These are phyloP conservation scores for Mycena venus DNA, from an alignment of 768 basidiomycete species.

Conservation along the genomic window DNA sequence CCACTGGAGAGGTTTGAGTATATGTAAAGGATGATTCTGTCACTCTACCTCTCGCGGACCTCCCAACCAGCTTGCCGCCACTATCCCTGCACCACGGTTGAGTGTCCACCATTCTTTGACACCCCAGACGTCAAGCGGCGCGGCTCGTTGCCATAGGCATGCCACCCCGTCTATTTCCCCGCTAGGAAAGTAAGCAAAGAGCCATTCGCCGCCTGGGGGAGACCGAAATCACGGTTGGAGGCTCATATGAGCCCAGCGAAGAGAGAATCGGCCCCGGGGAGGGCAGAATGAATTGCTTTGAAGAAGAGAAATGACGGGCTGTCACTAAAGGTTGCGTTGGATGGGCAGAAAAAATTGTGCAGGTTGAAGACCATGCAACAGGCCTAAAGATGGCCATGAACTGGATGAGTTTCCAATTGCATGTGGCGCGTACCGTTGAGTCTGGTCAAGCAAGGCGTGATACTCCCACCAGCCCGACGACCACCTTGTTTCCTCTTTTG, in stretches of 20 bases:
- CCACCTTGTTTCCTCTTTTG: conserved; percentile 66
- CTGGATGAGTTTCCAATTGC: conserved; percentile 5
- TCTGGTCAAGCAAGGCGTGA: conserved; percentile 69
- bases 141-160: conserved; percentile 75
- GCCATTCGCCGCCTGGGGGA: conserved; percentile 70
- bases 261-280: conserved; percentile 65
- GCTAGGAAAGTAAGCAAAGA: conserved; percentile 84
- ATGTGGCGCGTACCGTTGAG: conserved; percentile 59
- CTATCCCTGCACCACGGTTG: conserved; percentile 65
- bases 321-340: conserved; percentile 70
- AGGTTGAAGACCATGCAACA: conserved; percentile 77
- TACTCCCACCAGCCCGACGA: conserved; percentile 83
- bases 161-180: conserved; percentile 63
- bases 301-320: conserved; percentile 78
- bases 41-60: conserved; percentile 68
- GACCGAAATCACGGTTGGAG: conserved; percentile 73
- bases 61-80: conserved; percentile 75
- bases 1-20: conserved; percentile 61
- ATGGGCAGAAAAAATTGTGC: conserved; percentile 78
- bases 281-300: conserved; percentile 71
- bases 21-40: background rate
- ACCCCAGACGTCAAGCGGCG: conserved; percentile 73
- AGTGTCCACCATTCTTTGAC: conserved; percentile 71
- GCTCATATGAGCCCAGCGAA: conserved; percentile 64
- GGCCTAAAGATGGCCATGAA: conserved; percentile 58